Evolutionary conservation across 2,329 filamentous ascomycete species (phyloP).

Genomic region (Clarireedia monteithiana): DNA sequence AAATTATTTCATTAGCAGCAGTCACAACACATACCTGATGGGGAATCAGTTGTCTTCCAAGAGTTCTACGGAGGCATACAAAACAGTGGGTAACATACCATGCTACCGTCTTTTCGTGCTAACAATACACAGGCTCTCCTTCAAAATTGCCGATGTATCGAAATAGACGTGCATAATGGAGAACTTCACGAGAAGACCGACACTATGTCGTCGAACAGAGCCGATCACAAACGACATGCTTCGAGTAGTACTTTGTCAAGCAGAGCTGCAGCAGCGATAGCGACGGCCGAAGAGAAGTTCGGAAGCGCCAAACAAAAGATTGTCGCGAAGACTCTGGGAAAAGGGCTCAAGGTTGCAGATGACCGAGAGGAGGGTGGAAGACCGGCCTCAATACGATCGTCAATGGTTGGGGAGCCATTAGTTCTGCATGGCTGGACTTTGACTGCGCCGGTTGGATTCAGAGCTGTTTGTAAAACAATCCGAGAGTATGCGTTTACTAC

Average conservation of each 20-base stretch:
- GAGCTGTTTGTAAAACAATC: conserved; percentile 77
- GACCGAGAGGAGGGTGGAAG: conserved; percentile 22
- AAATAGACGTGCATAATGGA: conserved; percentile 93
- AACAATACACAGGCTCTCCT: conserved; percentile 50
- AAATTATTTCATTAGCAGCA: conserved; percentile 91
- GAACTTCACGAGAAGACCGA: conserved; percentile 31
- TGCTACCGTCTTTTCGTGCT: conserved; percentile 1
- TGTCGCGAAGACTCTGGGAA: conserved; percentile 12
- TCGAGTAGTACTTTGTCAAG: conserved; percentile 28
- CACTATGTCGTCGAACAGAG: conserved; percentile 30
- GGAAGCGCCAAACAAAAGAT: conserved; percentile 22
- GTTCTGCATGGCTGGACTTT: conserved; percentile 84
- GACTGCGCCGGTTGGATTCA: conserved; percentile 78
- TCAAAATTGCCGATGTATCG: conserved; percentile 78
- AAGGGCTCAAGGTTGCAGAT: conserved; percentile 6
- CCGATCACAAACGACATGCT: conserved; percentile 38
- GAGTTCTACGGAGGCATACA: conserved; percentile 69
- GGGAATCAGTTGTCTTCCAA: conserved; percentile 79
- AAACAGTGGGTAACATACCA: conserved; percentile 46
- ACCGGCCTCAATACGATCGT: conserved; percentile 21
- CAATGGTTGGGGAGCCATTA: conserved; percentile 53
- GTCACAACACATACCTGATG: conserved; percentile 87
- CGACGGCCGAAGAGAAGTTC: conserved; percentile 18
- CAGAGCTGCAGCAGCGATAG: conserved; percentile 20
- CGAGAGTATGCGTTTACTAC: conserved; percentile 68